A percentile compares a stretch with the other conserved stretches of the same genome.
phyloP scores from a whole-genome alignment of 805 yeast genomes.

The Candida jianshihensis region DNA sequence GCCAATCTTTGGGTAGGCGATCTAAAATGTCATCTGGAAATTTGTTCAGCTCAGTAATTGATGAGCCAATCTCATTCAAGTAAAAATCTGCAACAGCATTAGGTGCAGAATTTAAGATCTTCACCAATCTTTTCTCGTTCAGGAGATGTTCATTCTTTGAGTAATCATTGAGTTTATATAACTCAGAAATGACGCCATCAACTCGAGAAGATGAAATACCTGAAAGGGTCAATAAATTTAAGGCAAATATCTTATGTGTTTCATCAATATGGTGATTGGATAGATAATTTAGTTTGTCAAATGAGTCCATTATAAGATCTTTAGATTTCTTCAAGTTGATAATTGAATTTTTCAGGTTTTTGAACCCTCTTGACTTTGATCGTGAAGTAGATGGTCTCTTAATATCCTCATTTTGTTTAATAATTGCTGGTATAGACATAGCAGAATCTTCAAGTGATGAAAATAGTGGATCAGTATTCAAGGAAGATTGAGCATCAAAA shows the following conservation, averaged over 20 bases:
- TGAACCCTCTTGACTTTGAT: slow-evolving; percentile 13
- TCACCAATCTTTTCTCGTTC: no score
- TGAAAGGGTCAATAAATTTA: slow-evolving; percentile 20
- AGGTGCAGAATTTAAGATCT: no score
- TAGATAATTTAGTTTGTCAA: slow-evolving; percentile 15
- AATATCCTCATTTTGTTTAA: slow-evolving; percentile 3
- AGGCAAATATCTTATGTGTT: slow-evolving; percentile 17
- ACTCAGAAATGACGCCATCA: slow-evolving; percentile 15
- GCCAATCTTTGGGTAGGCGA: slow-evolving; percentile 43
- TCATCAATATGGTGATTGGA: slow-evolving; percentile 23
- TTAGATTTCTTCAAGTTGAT: slow-evolving; percentile 18
- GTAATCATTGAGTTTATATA: slow-evolving; percentile 21
- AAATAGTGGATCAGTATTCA: slow-evolving; percentile 41
- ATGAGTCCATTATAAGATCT: slow-evolving; percentile 10
- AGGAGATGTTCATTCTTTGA: slow-evolving; percentile 21
- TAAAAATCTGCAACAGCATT: slow-evolving; percentile 13
- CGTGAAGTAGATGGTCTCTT: slow-evolving; percentile 8
- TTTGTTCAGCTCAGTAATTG: slow-evolving; percentile 2
- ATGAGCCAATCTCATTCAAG: slow-evolving; percentile 3
- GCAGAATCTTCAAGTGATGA: slow-evolving; percentile 45
- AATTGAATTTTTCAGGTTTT: slow-evolving; percentile 18
- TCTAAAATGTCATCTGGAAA: slow-evolving; percentile 5
- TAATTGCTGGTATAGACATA: slow-evolving; percentile 35
- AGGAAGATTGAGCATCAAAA: slow-evolving; percentile 22
- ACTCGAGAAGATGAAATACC: slow-evolving; percentile 16